Conservation (phyloP, 2,329 filamentous ascomycete species). For the Westerdykella sp. region DNA sequence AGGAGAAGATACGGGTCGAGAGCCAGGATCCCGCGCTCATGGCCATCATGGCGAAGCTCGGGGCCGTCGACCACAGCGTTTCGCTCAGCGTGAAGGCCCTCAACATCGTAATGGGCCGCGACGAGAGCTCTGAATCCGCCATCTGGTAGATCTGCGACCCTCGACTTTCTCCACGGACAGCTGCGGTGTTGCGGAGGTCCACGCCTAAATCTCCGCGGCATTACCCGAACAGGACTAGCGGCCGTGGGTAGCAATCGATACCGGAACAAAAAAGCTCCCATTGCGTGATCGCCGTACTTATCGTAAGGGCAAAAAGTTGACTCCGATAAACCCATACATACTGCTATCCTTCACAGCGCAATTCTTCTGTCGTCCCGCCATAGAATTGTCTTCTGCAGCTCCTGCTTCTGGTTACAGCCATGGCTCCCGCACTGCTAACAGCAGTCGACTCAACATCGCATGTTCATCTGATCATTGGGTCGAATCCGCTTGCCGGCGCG, state of each 20-base stretch:
- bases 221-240: conserved; percentile 12
- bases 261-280: conserved; percentile 24
- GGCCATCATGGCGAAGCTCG: conserved; percentile 75
- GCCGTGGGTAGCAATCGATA: conserved; percentile 25
- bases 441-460: conserved; percentile 64
- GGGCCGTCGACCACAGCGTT: conserved; percentile 68
- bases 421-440: conserved; percentile 59
- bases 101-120: conserved; percentile 68
- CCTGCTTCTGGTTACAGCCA: conserved; percentile 11
- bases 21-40: conserved; percentile 83
- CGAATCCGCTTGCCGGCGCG: conserved; percentile 78
- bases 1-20: conserved; percentile 84
- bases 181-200: conserved; percentile 8
- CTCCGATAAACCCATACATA: not conserved
- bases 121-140: conserved; percentile 23
- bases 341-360: not conserved
- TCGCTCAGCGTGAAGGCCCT: conserved; percentile 64
- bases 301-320: not conserved
- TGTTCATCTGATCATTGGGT: conserved; percentile 79
- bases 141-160: not conserved
- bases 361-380: not conserved
- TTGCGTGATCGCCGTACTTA: conserved; percentile 10
- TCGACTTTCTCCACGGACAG: not conserved
- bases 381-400: not conserved
- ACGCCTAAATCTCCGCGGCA: conserved; percentile 9